Percentiles rank a stretch among this genome's conserved stretches.
Conservation (phyloP, 1,139 yeast genomes). For the Candida frijolesensis region DNA sequence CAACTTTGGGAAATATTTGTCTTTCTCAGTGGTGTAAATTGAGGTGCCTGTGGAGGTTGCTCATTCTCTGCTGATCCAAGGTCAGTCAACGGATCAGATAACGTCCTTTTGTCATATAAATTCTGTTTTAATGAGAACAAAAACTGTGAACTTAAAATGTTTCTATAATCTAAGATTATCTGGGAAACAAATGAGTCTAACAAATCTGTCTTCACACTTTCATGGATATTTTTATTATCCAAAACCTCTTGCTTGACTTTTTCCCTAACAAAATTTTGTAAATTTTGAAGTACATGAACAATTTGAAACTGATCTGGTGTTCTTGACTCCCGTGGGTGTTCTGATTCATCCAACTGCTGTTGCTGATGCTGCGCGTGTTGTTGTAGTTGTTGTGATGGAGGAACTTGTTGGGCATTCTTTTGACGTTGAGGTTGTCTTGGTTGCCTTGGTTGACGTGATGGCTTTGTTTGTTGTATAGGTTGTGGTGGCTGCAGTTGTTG, state of each 20-base stretch:
- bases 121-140: slow-evolving; percentile 13
- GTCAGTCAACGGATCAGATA: slow-evolving; percentile 1
- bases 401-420: background rate
- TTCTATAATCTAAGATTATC: slow-evolving; percentile 26
- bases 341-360: background rate
- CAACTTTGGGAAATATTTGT: slow-evolving; percentile 20
- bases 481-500: background rate
- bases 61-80: slow-evolving; percentile 1
- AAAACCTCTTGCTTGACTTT: slow-evolving; percentile 17
- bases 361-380: background rate
- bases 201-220: slow-evolving; percentile 19
- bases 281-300: slow-evolving; percentile 10
- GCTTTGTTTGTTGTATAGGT: background rate
- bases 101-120: slow-evolving; percentile 8
- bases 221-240: slow-evolving; percentile 18
- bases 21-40: slow-evolving; percentile 13
- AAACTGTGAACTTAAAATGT: slow-evolving; percentile 13
- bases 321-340: background rate
- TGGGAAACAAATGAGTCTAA: slow-evolving; percentile 28
- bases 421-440: background rate
- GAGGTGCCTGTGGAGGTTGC: slow-evolving; percentile 4
- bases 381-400: background rate
- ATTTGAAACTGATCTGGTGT: background rate
- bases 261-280: slow-evolving; percentile 23
- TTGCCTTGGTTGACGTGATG: background rate